Base-by-base conservation (phyloP, 768 basidiomycete genomes). In the Podaxis sp. region DNA sequence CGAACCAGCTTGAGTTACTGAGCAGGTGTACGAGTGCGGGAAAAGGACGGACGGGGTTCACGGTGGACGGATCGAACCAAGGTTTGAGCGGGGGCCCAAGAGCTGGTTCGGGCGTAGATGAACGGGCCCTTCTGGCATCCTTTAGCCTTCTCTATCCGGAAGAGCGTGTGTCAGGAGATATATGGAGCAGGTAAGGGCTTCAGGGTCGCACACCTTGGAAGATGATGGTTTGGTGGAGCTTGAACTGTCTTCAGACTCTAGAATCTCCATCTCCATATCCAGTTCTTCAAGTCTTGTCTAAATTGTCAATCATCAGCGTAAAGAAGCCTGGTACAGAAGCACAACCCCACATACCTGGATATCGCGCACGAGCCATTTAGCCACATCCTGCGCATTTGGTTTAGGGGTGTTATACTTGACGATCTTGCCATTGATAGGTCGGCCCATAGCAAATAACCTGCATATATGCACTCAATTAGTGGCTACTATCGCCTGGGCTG, bases 401-500 rank as follows among this genome's bases (percentile, higher is more conserved):
- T 52, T 52, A 6, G 59, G 59, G 3, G 51, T 52, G 21, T 60
- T 23, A 3, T 13, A 46, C 32, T 55, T 61, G 51, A 61, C 59
- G 28, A 61, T 44, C 36, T 61, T 61, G 16, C 59, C 59, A 25
- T 54, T 25, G 14, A 54, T 36, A 5, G 59, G 59, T 21, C 27
- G 42, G 16, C 59, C 59, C 23, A 48, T 54, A 27, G 59, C 52
- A 48, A 61, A 61, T 25, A 61, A 27, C 42, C 59, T 61, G 21
- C 5, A 25, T 44, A 16, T 14, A 44, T n/a, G n/a, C 18, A 18
- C 5, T 44, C 6, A 44, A 44, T 44, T 1, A 44, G 1, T 18
- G 2, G 16, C 0, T 25, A 2, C n/a, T 2, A 14, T 28, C 3
- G 42, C 16, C 23, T 7, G 9, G 7, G 25, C 36, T 44, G 13